Percentiles rank a stretch among this genome's conserved stretches.
These are phyloP conservation scores for Kondoa subrosea DNA, from an alignment of 768 basidiomycete genomes.

Conservation along the genomic window DNA sequence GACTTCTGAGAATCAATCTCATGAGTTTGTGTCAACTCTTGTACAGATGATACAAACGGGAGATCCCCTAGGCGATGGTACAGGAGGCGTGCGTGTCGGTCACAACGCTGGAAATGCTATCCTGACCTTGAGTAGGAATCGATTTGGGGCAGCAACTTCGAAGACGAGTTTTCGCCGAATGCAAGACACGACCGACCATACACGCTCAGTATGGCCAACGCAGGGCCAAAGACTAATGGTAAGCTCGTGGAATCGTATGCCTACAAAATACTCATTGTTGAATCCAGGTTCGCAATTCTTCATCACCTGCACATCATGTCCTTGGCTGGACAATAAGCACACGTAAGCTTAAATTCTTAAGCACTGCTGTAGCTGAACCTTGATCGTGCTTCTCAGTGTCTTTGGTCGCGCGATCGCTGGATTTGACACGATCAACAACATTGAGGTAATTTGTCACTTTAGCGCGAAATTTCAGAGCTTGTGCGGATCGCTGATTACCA, in stretches of 20 bases:
- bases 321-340: conserved; percentile 24
- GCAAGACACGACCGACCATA: conserved; percentile 87
- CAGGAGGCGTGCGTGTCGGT: conserved; percentile 45
- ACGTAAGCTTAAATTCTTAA: conserved; percentile 22
- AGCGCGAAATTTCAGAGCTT: too few relatives aligned
- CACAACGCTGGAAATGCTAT: conserved; percentile 4
- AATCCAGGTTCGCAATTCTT: conserved; percentile 23
- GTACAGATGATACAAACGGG: conserved; percentile 31
- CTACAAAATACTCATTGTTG: conserved; percentile 22
- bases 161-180: conserved; percentile 83
- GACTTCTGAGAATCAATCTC: conserved; percentile 28
- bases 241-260: conserved; percentile 52
- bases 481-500: conserved; percentile 61
- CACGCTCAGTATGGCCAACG: conserved; percentile 83
- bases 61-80: conserved; percentile 87
- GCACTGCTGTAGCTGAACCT: conserved; percentile 19
- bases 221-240: conserved; percentile 67
- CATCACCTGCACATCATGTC: conserved; percentile 21
- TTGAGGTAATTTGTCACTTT: too few relatives aligned
- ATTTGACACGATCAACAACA: conserved; percentile 62
- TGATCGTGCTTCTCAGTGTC: conserved; percentile 34
- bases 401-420: conserved; percentile 84
- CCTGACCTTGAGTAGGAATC: conserved; percentile 77
- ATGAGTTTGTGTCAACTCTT: background rate
- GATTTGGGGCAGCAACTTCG: conserved; percentile 86